A percentile compares a stretch with the other conserved stretches of the same genome.
These are phyloP conservation scores for Alopecurus myosuroides DNA, from an alignment of 176 grass and related monocot species.

Conservation along the genomic window DNA sequence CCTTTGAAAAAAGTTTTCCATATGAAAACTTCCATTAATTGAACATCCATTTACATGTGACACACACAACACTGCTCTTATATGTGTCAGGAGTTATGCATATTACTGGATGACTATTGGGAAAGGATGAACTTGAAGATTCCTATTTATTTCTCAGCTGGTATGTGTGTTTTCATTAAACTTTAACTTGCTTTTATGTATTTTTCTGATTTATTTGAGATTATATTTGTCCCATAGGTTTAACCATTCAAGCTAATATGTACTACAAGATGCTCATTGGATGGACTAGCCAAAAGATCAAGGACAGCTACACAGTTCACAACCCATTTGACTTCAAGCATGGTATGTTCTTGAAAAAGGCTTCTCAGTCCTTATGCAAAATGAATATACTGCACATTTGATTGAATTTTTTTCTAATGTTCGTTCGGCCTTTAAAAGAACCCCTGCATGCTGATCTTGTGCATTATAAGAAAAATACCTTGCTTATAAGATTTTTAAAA, in stretches of 20 bases:
- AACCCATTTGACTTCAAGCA: constrained; percentile 98
- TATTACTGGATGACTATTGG: constrained; percentile 97
- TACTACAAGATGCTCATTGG: constrained; percentile 99
- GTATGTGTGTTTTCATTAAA: constrained; percentile 37
- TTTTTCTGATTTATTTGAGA: constrained; percentile 22
- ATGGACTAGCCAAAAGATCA: constrained; percentile 98
- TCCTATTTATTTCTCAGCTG: constrained; percentile 94
- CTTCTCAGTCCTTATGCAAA: neutral
- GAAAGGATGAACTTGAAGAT: constrained; percentile 85
- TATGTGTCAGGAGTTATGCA: constrained; percentile 77
- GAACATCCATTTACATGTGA: neutral
- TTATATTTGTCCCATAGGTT: constrained; percentile 54
- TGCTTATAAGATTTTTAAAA: neutral
- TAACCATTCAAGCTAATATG: constrained; percentile 92
- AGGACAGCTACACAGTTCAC: constrained; percentile 66
- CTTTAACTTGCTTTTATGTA: constrained; percentile 10
- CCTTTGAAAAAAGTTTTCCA: neutral
- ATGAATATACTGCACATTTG: neutral
- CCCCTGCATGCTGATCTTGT: neutral
- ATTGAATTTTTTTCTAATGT: neutral
- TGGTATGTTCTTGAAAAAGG: constrained; percentile 44
- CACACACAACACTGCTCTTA: neutral
- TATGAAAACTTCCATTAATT: neutral
- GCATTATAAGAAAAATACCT: neutral
- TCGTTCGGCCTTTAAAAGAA: neutral